Base-by-base conservation (phyloP, 2,329 filamentous ascomycete genomes). In the Penicillium fuscoglaucum region DNA sequence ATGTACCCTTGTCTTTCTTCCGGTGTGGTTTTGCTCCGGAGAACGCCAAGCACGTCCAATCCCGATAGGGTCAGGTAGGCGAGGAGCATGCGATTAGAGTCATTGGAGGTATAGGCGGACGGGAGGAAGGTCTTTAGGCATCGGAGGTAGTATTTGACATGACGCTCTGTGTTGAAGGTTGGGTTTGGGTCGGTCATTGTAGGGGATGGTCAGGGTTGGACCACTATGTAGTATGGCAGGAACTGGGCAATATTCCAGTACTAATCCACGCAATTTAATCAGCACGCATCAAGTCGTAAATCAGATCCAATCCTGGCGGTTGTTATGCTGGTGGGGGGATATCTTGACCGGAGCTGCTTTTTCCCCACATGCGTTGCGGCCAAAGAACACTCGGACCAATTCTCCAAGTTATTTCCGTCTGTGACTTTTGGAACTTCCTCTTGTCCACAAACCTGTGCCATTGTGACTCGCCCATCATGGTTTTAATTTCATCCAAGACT, bases 61-160 rank as follows among this genome's bases (percentile, higher is more conserved):
- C 91, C 91, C 8, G 91, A 89, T 68, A 98, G 79, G 65, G 89
- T 93, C 80, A 99, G 96, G 80, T 89, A 96, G 65, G 87, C 92
- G 55, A 98, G 86, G 6, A 89, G 90, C 80, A 98, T 89, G 68
- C 95, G 92, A 69, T 89, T 93, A 66, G 91, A 91, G 78, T 99
- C 95, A 74, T 90, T 95, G 72, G 87, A 83, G 17, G 90, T 96
- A 79, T 98, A 99, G 62, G 86, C 83, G 46, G 87, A 83, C 0
- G 95, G 95, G 7, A 99, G 86, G 61, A 89, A 84, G 26, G 88
- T 89, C 72, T 89, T 89, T 64, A 95, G 84, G 74, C 93, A 97
- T 72, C 93, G 88, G 65, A 92, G 85, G 88, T 93, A 99, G 83
- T 97, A 99, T 72, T 89, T 91, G 72, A 95, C 81, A 74, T 99